A percentile compares a stretch with the other conserved stretches of the same genome.
phyloP scores from a whole-genome alignment of 768 basidiomycete species.

The Harrya chromipes region DNA sequence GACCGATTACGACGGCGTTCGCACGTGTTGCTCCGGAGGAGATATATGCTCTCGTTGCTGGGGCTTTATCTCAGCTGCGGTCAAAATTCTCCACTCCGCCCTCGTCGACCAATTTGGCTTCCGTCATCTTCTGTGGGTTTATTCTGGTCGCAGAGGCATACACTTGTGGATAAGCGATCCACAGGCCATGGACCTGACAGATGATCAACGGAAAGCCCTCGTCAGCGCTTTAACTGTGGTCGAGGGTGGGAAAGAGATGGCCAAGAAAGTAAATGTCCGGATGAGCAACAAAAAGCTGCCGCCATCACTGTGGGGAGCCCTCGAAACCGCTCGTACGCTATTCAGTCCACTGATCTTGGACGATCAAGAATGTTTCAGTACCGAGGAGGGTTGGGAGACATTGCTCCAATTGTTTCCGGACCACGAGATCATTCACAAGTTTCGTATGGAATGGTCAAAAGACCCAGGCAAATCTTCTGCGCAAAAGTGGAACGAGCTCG shows the following conservation, averaged over 20 bases:
- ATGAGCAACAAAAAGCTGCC: constrained; percentile 49
- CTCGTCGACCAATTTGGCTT: constrained; percentile 92
- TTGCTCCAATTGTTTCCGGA: constrained; percentile 78
- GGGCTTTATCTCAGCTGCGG: constrained; percentile 91
- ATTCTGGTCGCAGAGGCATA: constrained; percentile 97
- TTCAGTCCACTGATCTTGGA: constrained; percentile 69
- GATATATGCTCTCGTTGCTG: constrained; percentile 92
- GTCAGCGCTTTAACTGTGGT: constrained; percentile 87
- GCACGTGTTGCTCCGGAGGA: constrained; percentile 91
- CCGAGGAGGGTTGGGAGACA: constrained; percentile 67
- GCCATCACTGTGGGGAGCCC: constrained; percentile 62
- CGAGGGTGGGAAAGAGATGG: constrained; percentile 75
- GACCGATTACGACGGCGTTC: constrained; percentile 96
- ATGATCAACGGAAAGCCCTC: constrained; percentile 84
- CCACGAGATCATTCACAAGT: constrained; percentile 39
- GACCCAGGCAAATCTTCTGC: constrained; percentile 53
- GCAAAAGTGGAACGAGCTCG: constrained; percentile 74
- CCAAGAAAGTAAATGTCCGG: constrained; percentile 79
- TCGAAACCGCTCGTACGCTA: constrained; percentile 45
- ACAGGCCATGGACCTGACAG: constrained; percentile 84
- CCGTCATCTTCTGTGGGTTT: constrained; percentile 91
- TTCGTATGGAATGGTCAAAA: constrained; percentile 59
- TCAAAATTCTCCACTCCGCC: constrained; percentile 75
- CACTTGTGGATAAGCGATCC: constrained; percentile 96
- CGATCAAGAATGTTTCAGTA: constrained; percentile 83